Conservation (phyloP, 2,329 filamentous ascomycete genomes). For the Nigrospora oryzae region DNA sequence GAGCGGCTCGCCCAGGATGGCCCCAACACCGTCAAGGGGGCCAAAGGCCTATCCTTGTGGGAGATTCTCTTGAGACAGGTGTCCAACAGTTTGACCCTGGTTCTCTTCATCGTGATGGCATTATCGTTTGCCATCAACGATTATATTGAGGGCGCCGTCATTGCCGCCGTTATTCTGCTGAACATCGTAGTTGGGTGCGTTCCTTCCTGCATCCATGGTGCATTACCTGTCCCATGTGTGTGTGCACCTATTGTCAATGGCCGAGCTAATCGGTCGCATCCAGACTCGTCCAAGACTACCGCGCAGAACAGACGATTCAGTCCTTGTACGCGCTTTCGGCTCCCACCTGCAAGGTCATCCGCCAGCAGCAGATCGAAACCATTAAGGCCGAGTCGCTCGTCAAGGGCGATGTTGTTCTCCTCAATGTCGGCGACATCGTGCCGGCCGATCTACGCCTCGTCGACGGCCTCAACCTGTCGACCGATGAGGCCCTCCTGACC, state of each 20-base stretch:
- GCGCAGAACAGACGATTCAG: conserved; percentile 54
- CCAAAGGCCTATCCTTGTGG: conserved; percentile 64
- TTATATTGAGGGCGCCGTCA: conserved; percentile 55
- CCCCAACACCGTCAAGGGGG: conserved; percentile 62
- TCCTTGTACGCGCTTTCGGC: conserved; percentile 50
- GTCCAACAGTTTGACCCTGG: conserved; percentile 67
- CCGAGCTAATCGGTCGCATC: not conserved
- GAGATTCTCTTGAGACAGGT: conserved; percentile 70
- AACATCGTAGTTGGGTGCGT: conserved; percentile 59
- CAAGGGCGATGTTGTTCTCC: conserved; percentile 55
- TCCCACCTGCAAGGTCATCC: conserved; percentile 50
- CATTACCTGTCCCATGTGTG: not conserved
- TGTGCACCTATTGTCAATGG: not conserved
- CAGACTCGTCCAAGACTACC: conserved; percentile 52
- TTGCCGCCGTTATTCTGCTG: conserved; percentile 55
- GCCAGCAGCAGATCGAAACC: conserved; percentile 39
- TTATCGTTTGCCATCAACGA: conserved; percentile 58
- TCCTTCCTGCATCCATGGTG: not conserved
- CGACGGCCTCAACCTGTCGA: conserved; percentile 64
- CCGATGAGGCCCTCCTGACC: conserved; percentile 67
- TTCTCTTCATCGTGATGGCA: conserved; percentile 68
- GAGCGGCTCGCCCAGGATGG: conserved; percentile 59
- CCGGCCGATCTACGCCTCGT: conserved; percentile 60
- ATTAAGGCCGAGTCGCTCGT: conserved; percentile 51
- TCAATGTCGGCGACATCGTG: conserved; percentile 59